Percentiles rank a stretch among this genome's conserved stretches.
These are phyloP conservation scores for Trichoderma simmonsii DNA, from an alignment of 2,329 filamentous ascomycete species.

Conservation along the genomic window DNA sequence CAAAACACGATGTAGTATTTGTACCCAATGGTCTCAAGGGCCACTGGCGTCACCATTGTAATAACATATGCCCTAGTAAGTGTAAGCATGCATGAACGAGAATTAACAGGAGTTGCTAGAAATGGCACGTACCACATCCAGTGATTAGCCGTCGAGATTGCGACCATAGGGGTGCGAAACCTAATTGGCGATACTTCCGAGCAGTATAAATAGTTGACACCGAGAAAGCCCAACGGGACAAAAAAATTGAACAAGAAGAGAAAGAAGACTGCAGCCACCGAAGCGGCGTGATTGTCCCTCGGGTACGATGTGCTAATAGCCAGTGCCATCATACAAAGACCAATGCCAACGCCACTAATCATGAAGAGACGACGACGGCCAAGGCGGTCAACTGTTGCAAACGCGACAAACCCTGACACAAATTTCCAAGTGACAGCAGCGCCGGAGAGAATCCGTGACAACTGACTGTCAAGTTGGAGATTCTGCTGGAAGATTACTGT, in stretches of 20 bases:
- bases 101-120: neutral
- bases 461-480: neutral
- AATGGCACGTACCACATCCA: neutral
- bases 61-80: neutral
- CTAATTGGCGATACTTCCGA: neutral
- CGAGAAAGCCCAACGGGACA: neutral
- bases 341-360: neutral
- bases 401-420: neutral
- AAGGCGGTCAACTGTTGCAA: neutral
- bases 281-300: neutral
- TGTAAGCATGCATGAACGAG: neutral
- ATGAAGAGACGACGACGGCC: neutral
- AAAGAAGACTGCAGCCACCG: neutral
- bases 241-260: neutral
- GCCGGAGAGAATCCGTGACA: neutral
- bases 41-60: neutral
- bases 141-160: neutral
- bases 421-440: neutral
- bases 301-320: neutral
- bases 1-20: neutral
- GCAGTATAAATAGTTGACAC: neutral
- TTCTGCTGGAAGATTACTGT: neutral
- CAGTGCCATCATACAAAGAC: neutral
- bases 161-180: neutral
- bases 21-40: neutral